Percentiles rank a stretch among this genome's conserved stretches.
Conservation (phyloP, 495 filamentous ascomycete species). For the Hypoxylon cercidicola region DNA sequence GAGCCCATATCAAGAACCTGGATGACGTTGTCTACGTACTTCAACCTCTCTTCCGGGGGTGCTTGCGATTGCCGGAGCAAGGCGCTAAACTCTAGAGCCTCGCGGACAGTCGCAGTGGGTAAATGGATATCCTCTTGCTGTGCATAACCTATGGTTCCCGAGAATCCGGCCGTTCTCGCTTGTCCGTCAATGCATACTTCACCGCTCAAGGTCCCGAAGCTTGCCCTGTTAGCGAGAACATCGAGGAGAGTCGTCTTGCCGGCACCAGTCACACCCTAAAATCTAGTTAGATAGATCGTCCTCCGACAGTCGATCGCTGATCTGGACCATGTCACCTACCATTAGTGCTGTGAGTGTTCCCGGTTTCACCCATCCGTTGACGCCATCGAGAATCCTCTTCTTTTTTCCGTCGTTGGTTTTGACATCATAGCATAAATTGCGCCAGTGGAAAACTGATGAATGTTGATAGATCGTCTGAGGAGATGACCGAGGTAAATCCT, state of each 20-base stretch:
- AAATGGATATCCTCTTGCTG: constrained; percentile 85
- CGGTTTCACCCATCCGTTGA: constrained; percentile 82
- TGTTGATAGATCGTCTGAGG: background rate
- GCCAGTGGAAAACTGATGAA: constrained; percentile 69
- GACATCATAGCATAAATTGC: constrained; percentile 77
- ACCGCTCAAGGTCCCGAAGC: constrained; percentile 73
- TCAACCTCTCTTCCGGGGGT: constrained; percentile 68
- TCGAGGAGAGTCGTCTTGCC: constrained; percentile 75
- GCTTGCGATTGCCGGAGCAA: constrained; percentile 73
- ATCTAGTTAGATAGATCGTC: too few species aligned
- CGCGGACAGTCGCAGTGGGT: constrained; percentile 75
- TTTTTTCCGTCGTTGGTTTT: constrained; percentile 69
- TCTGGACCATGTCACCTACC: constrained; percentile 50
- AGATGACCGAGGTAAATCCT: background rate
- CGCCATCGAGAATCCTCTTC: constrained; percentile 66
- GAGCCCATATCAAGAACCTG: constrained; percentile 76
- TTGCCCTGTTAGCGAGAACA: constrained; percentile 71
- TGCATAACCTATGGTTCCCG: constrained; percentile 83
- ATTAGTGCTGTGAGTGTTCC: constrained; percentile 80
- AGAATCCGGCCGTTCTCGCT: constrained; percentile 70
- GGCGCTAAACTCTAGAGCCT: constrained; percentile 74
- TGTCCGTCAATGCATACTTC: constrained; percentile 73
- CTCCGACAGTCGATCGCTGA: too few species aligned
- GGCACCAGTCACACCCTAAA: constrained; percentile 53
- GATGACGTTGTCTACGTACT: constrained; percentile 79